A percentile compares a stretch with the other conserved stretches of the same genome.
Evolutionary conservation across 2,329 filamentous ascomycete genomes (phyloP).

Genomic region (Trichoderma atroviride): DNA sequence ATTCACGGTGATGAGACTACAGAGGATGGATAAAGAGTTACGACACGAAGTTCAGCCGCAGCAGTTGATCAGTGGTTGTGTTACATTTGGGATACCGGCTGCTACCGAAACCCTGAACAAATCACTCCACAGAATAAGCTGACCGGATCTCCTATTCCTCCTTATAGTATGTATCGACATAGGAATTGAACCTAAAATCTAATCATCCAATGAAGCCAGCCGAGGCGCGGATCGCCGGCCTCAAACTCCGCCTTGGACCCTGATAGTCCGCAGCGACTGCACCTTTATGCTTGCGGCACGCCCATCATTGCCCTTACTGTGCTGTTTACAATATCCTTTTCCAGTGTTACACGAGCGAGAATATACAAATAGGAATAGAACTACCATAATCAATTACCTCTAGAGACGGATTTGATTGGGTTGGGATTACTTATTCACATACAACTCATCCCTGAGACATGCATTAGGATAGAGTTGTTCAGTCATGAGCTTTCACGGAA

Average conservation of each 20-base stretch:
- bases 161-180: not conserved
- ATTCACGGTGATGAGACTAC: not conserved
- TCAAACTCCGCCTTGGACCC: not conserved
- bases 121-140: not conserved
- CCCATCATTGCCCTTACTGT: no score
- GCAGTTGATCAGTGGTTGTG: not conserved
- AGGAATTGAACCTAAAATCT: not conserved
- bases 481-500: not conserved
- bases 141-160: not conserved
- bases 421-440: no score
- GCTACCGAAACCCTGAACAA: not conserved
- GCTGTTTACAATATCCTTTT: no score
- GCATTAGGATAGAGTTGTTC: no score
- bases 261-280: not conserved
- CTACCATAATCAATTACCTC: no score
- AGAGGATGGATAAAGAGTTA: not conserved
- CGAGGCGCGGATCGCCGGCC: not conserved
- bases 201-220: not conserved
- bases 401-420: no score
- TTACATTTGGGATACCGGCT: not conserved
- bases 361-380: no score
- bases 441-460: no score
- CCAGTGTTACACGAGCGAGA: no score
- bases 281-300: not conserved
- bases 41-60: not conserved